Conservation (phyloP, 176 grass and related monocot genomes). For the Zea mays region DNA sequence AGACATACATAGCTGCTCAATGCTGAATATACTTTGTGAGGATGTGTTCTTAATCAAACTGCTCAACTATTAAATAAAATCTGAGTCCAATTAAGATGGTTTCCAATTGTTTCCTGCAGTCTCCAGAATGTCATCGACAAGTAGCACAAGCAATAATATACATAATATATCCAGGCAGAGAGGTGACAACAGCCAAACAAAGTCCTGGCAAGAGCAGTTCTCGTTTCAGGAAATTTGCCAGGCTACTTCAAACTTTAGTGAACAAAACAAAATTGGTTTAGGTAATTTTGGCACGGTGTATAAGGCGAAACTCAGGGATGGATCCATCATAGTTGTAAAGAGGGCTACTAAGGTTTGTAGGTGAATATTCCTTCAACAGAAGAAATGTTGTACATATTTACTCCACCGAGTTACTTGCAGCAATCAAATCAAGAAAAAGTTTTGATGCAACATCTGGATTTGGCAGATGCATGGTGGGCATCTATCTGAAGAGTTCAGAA, state of each 20-base stretch:
- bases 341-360: slow-evolving; percentile 73
- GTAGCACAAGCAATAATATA: slow-evolving; percentile 55
- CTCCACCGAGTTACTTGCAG: slow-evolving; percentile 25
- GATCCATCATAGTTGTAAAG: slow-evolving; percentile 78
- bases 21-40: background rate
- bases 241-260: slow-evolving; percentile 80
- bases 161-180: slow-evolving; percentile 42
- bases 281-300: slow-evolving; percentile 84
- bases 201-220: slow-evolving; percentile 48
- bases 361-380: slow-evolving; percentile 24
- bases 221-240: slow-evolving; percentile 62
- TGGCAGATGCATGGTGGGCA: slow-evolving; percentile 67
- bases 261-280: slow-evolving; percentile 76
- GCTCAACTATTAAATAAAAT: slow-evolving; percentile 29
- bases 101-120: slow-evolving; percentile 44
- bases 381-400: slow-evolving; percentile 19
- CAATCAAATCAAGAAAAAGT: slow-evolving; percentile 9
- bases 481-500: slow-evolving; percentile 68
- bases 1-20: background rate
- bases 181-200: slow-evolving; percentile 35
- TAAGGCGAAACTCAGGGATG: slow-evolving; percentile 79
- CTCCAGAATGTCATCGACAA: slow-evolving; percentile 68
- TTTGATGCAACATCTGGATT: slow-evolving; percentile 28
- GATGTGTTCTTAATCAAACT: slow-evolving; percentile 5
- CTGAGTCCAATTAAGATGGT: slow-evolving; percentile 4